Base-by-base conservation (phyloP, 1,284 basidiomycete genomes). In the Phlebopus sp. region DNA sequence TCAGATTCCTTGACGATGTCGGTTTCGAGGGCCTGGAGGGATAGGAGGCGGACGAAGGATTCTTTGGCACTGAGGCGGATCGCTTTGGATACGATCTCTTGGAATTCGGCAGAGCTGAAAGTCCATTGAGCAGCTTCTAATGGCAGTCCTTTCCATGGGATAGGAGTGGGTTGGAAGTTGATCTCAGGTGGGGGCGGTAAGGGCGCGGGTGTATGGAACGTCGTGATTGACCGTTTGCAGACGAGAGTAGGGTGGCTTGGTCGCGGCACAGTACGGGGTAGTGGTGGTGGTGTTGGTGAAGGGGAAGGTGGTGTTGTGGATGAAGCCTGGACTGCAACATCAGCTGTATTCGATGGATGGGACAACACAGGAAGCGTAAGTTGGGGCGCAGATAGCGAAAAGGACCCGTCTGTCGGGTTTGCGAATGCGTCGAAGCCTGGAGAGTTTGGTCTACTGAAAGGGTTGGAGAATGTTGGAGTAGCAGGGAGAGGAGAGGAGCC, bases 121-220 rank as follows among this genome's bases (percentile, higher is more conserved):
- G 83, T 84, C 87, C 86, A 88, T 52, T 87, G 73, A 4, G 87
- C 87, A 0, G 82, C 82, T 50, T 89, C 84, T 35, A 87, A 69
- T 0, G 85, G 78, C 48, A 90, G 69, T 1, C 77, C 79, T 48
- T 82, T 84, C 78, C 79, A 87, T 32, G 72, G 68, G 17, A 88
- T 70, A 17, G 78, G 74, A 0, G 64, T 59, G 3, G 73, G 65
- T n/a, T 81, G 81, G 58, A 86, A 85, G 38, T 71, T 72, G 55
- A 83, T 59, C n/a, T 68, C 48, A 5, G 76, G 74, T 0, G 77
- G 74, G 0, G 74, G 69, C 0, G 70, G 62, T 23, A 83, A 68
- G 8, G 69, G 64, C 8, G 70, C 62, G 3, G 69, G 66, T 1
- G 59, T 5, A 3, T 46, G 3, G 14, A 66, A 64, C 8, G 37